Evolutionary conservation across 441 rosid species (phyloP), one percentile per base, ranked within the genome.

Genomic region (Biscutella laevigata): DNA sequence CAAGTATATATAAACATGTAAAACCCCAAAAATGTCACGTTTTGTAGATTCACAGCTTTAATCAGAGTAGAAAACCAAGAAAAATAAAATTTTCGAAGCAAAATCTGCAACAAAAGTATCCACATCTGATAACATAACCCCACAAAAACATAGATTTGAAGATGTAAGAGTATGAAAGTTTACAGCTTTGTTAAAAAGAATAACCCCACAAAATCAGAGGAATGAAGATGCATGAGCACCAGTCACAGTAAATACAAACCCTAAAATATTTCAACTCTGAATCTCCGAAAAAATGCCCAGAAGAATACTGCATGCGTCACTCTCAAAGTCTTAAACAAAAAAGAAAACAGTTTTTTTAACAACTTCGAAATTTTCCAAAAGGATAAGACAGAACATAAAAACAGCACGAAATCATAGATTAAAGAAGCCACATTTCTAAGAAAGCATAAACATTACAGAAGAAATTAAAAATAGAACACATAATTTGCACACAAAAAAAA

Each of bases 361-460:
- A n/a, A n/a, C n/a, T n/a, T n/a, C n/a, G n/a, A n/a, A n/a, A n/a
- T n/a, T n/a, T n/a, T n/a, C n/a, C n/a, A n/a, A 8, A 17, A 9
- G 4, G 0, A 6, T 2, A 1, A 5, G 14, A 14, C 7, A 7
- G 38, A 15, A 32, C 9, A 47, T n/a, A 48, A 14, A 40, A 12
- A 24, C 3, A 0, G n/a, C 28, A 49, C 2, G 10, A 27, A 33
- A 25, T 25, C 40, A 49, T 53, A 37, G 49, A 62, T 4, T n/a
- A 7, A 45, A 62, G 39, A 34, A 64, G 26, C 34, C 14, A 64
- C 69, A 57, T 64, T 52, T 36, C 35, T n/a, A 15, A 33, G 9
- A 53, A 9, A 35, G 2, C 54, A 37, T 35, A 36, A 27, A 21
- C 25, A 7, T 20, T 9, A 26, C 21, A 19, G 14, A 11, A 40